Percentiles rank a stretch among this genome's conserved stretches.
Conservation (phyloP, 768 basidiomycete genomes). For the Filobasidium wieringae region DNA sequence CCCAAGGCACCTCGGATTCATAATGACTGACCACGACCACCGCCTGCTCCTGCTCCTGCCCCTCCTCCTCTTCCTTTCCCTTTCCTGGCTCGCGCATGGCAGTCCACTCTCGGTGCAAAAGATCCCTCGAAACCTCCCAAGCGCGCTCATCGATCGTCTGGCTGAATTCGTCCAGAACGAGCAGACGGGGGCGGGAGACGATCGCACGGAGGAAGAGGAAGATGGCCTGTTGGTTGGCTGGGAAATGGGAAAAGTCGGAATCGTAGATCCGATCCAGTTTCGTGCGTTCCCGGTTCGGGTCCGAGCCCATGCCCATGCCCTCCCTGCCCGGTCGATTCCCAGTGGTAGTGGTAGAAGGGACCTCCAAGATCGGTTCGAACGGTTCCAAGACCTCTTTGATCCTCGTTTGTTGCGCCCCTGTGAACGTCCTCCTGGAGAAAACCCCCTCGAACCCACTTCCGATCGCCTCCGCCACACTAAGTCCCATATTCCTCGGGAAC, state of each 20-base stretch:
- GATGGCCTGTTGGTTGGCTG: conserved; percentile 64
- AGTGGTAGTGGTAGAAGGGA: neutral
- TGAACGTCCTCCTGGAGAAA: conserved; percentile 50
- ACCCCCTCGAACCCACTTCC: conserved; percentile 82
- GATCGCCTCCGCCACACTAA: conserved; percentile 66
- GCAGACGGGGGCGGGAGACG: conserved; percentile 57
- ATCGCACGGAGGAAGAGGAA: conserved; percentile 76
- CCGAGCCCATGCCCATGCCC: conserved; percentile 21
- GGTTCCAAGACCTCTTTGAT: conserved; percentile 52
- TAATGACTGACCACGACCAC: conserved; percentile 81
- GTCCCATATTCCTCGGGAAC: conserved; percentile 59
- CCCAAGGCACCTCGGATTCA: conserved; percentile 84
- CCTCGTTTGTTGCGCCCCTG: conserved; percentile 41
- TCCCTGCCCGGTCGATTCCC: conserved; percentile 3
- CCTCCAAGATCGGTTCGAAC: conserved; percentile 41
- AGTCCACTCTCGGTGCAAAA: conserved; percentile 47
- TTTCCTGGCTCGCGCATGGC: conserved; percentile 4
- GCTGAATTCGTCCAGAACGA: conserved; percentile 86
- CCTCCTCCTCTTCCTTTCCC: too few species aligned
- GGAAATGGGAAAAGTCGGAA: conserved; percentile 51
- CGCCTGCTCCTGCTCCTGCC: conserved; percentile 53
- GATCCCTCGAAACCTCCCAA: conserved; percentile 53
- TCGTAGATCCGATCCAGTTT: conserved; percentile 43
- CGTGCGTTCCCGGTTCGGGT: conserved; percentile 22
- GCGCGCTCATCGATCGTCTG: conserved; percentile 78